Percentiles rank a stretch among this genome's conserved stretches.
Conservation (phyloP, 1,284 basidiomycete species). For the Rhodotorula sp. region DNA sequence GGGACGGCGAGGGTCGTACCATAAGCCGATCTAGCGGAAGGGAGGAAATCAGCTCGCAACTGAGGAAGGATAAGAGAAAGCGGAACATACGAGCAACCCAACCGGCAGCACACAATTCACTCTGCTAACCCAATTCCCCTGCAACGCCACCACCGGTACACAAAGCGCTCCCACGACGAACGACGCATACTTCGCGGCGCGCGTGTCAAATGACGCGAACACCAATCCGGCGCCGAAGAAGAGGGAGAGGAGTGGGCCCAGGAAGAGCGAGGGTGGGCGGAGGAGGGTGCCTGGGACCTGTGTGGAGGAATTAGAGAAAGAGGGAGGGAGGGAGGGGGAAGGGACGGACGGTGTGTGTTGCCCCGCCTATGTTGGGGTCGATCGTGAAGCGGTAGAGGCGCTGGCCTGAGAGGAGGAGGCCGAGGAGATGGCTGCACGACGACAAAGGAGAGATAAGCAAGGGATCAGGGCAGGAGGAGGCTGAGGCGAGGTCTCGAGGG, state of each 20-base stretch:
- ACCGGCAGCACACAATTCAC: not conserved
- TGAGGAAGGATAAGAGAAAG: too few species aligned
- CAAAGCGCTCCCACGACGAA: slow-evolving; percentile 9
- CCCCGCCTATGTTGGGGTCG: slow-evolving; percentile 36
- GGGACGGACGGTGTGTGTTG: slow-evolving; percentile 13
- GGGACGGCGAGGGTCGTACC: not conserved
- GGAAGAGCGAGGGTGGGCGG: slow-evolving; percentile 11
- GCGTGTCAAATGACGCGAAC: slow-evolving; percentile 40
- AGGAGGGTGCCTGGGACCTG: not conserved
- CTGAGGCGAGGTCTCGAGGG: not conserved
- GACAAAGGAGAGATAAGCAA: too few species aligned
- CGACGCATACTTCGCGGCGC: slow-evolving; percentile 40
- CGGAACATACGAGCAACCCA: not conserved
- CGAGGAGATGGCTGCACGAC: slow-evolving; percentile 29
- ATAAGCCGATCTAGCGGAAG: not conserved
- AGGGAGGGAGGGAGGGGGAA: not conserved
- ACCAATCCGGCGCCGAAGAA: slow-evolving; percentile 37
- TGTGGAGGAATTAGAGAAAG: slow-evolving; percentile 1
- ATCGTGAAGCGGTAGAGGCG: slow-evolving; percentile 29
- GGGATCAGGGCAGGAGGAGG: not conserved
- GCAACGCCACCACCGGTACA: not conserved
- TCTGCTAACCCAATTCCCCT: not conserved
- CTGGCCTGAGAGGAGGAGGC: slow-evolving; percentile 24
- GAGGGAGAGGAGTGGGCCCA: slow-evolving; percentile 36
- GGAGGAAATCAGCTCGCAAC: not conserved